Evolutionary conservation across 805 yeast genomes (phyloP), one percentile per base, ranked within the genome.

Genomic region (Debaryomyces prosopidis): DNA sequence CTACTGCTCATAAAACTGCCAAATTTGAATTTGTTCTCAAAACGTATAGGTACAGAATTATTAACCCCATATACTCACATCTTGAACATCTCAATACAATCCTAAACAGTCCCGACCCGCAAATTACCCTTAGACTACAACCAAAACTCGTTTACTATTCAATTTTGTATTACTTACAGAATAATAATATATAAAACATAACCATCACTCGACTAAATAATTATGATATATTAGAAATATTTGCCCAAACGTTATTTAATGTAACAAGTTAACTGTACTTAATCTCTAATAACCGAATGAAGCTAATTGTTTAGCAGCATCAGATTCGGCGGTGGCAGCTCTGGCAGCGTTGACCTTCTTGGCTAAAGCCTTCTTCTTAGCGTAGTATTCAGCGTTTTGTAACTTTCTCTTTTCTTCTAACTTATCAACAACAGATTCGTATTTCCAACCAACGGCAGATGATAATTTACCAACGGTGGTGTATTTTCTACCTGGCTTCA

Each of bases 401-500:
- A 91, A 95, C 87, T 89, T 91, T 82, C 99, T 88, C 91, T 95
- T 92, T 79, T 90, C 97, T 84, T 94, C 99, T 74, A 94, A 88
- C 74, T 91, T 84, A 71, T 89, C 89, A 66, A 94, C 99, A 72
- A 94, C 85, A 58, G 94, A 90, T 81, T 91, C 96, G 96, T 94
- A 94, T 81, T 91, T 94, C 99, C 99, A 94, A 76, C 99, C 99
- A 65, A 94, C 97, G 69, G 96, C 85, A 66, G 94, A 77, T 62
- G 96, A 86, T 75, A 94, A 84, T 76, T 94, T 90, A 75, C 96
- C 96, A 66, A 94, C 89, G 59, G 97, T 89, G 79, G 97, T 89
- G 96, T 86, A 94, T 82, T 94, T 94, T 87, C 99, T 90, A 77
- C 99, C 99, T 76, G 90, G 98, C 82, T 90, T 91, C 79, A 94